Evolutionary conservation across 257 asterid species (phyloP).

Genomic region (Solanum chiquidenum): DNA sequence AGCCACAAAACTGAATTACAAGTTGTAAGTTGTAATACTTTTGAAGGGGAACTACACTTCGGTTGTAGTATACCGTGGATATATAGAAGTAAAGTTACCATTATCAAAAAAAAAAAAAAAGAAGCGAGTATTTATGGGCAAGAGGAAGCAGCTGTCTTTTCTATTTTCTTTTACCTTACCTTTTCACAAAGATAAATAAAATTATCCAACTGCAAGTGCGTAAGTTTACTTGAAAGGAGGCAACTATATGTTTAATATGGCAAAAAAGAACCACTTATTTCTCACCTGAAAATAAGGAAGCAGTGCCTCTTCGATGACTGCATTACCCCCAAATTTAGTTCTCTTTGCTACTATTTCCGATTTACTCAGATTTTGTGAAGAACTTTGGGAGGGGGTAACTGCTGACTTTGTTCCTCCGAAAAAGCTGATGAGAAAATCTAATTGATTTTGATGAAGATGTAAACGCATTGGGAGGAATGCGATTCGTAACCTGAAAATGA

Average conservation of each 20-base stretch:
- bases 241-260: neutral
- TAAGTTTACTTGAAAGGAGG: neutral
- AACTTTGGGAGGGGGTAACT: conserved; percentile 29
- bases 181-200: neutral
- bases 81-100: neutral
- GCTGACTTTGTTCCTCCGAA: conserved; percentile 62
- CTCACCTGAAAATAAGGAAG: conserved; percentile 91
- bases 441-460: conserved; percentile 97
- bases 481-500: conserved; percentile 56
- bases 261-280: conserved; percentile 2
- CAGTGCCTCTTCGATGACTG: conserved; percentile 69
- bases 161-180: neutral
- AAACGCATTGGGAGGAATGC: conserved; percentile 73
- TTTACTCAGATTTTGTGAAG: conserved; percentile 26
- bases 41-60: neutral
- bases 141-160: neutral
- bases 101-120: no score
- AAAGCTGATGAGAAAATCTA: conserved; percentile 85
- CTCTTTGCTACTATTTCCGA: conserved; percentile 30
- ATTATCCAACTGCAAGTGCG: neutral
- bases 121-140: neutral
- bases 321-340: conserved; percentile 25
- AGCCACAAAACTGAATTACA: neutral
- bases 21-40: neutral
- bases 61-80: neutral